These are phyloP conservation scores for Xylariaceae sp. DNA, from an alignment of 2,329 filamentous ascomycete genomes.

Conservation along the genomic window DNA sequence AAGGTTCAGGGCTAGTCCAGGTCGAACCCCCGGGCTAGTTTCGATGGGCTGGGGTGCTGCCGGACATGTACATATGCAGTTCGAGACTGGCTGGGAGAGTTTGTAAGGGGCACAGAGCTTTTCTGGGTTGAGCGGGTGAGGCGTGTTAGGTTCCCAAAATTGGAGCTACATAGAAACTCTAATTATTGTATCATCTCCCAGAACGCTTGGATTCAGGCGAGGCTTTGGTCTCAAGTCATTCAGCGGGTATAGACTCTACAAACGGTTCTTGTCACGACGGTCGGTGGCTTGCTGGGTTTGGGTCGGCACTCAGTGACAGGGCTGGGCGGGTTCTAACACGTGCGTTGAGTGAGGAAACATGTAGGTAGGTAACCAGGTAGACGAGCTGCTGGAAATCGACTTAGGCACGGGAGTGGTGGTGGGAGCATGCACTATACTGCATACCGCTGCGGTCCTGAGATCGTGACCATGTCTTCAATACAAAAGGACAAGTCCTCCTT, in stretches of 20 bases:
- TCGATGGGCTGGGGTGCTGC: constrained; percentile 33
- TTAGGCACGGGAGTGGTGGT: constrained; percentile 13
- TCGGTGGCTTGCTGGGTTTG: constrained; percentile 23
- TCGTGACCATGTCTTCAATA: constrained; percentile 8
- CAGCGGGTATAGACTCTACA: constrained; percentile 13
- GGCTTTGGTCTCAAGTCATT: constrained; percentile 20
- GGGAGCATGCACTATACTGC: constrained; percentile 16
- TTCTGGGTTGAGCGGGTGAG: background rate
- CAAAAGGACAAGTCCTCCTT: constrained; percentile 10
- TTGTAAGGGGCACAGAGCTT: constrained; percentile 13
- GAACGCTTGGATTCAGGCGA: background rate
- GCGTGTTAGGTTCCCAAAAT: background rate
- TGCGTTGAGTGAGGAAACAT: constrained; percentile 21
- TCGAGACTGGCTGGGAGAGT: constrained; percentile 11
- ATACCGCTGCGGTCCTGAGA: constrained; percentile 17
- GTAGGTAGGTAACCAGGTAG: constrained; percentile 3
- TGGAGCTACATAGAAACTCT: constrained; percentile 3
- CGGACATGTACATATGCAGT: constrained; percentile 22
- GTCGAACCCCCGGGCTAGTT: constrained; percentile 32
- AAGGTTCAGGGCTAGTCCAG: constrained; percentile 30
- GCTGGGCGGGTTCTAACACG: constrained; percentile 17
- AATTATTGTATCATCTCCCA: background rate
- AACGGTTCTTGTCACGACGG: constrained; percentile 7
- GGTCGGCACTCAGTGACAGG: constrained; percentile 15
- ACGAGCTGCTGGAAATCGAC: constrained; percentile 2